Conservation (phyloP, 2,329 filamentous ascomycete species). For the Aspergillus sp. region DNA sequence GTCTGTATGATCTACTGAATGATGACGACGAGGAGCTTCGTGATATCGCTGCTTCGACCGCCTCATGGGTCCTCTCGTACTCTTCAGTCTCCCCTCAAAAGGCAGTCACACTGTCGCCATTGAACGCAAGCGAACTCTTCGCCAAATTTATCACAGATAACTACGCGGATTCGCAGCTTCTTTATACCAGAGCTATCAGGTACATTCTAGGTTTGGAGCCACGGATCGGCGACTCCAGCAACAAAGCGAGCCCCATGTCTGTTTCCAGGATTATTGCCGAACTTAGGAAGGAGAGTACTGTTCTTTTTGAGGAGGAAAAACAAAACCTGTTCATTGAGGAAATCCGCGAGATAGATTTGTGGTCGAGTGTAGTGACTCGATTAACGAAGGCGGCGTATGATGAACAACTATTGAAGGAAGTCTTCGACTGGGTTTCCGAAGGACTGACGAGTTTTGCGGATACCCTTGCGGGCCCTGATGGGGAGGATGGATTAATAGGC, state of each 20-base stretch:
- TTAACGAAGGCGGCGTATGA: slow-evolving; percentile 27
- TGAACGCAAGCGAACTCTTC: slow-evolving; percentile 48
- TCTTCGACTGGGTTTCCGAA: slow-evolving; percentile 33
- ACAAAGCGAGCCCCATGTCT: slow-evolving; percentile 15
- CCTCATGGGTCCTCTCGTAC: slow-evolving; percentile 38
- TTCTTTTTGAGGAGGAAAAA: slow-evolving; percentile 82
- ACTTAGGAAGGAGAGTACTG: slow-evolving; percentile 39
- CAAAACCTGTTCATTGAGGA: slow-evolving; percentile 93
- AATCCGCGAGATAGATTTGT: slow-evolving; percentile 69
- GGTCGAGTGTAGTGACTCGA: slow-evolving; percentile 55
- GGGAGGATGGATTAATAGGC: slow-evolving; percentile 66
- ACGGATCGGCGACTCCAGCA: slow-evolving; percentile 23
- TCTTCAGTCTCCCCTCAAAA: slow-evolving; percentile 28
- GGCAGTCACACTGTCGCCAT: slow-evolving; percentile 44
- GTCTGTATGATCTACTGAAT: slow-evolving; percentile 73
- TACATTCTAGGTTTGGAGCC: slow-evolving; percentile 39
- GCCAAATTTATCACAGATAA: slow-evolving; percentile 33
- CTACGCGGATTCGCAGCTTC: slow-evolving; percentile 32
- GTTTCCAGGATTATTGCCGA: slow-evolving; percentile 32
- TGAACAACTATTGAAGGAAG: slow-evolving; percentile 17
- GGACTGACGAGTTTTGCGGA: slow-evolving; percentile 30
- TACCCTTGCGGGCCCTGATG: slow-evolving; percentile 28
- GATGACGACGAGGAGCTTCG: slow-evolving; percentile 93
- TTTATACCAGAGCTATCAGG: slow-evolving; percentile 38
- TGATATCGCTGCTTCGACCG: slow-evolving; percentile 54